Evolutionary conservation across 1,284 basidiomycete species (phyloP).

Genomic region (Retiboletus fuscus): DNA sequence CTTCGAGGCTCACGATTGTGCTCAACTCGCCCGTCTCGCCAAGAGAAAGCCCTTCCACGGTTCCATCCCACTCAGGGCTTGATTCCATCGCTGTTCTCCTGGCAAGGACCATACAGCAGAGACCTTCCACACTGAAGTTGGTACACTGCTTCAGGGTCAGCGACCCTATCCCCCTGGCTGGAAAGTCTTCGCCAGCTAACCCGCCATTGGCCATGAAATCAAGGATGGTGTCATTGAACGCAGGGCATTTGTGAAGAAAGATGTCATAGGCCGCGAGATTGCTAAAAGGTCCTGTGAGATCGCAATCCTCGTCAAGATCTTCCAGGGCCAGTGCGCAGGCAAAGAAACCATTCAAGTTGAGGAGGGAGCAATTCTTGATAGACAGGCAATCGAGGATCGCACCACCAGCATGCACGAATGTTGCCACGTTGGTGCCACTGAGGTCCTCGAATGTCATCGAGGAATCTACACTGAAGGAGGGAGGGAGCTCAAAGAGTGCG

Average conservation of each 20-base stretch:
- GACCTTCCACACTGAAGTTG: no score
- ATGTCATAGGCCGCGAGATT: no score
- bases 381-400: not conserved
- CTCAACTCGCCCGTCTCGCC: no score
- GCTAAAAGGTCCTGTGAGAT: not conserved
- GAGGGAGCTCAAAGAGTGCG: not conserved
- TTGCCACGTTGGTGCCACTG: not conserved
- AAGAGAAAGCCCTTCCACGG: no score
- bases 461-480: not conserved
- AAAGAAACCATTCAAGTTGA: not conserved
- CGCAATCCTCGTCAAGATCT: not conserved
- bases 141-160: not conserved
- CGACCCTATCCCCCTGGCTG: not conserved
- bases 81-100: no score
- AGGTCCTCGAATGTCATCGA: not conserved
- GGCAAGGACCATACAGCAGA: no score
- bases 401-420: not conserved
- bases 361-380: not conserved
- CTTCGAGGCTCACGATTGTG: not conserved
- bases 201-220: not conserved
- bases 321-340: not conserved
- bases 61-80: no score
- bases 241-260: not conserved
- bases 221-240: not conserved
- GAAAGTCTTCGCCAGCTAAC: not conserved